Conservation (phyloP, 2,329 filamentous ascomycete species). For the Periconia digitata region DNA sequence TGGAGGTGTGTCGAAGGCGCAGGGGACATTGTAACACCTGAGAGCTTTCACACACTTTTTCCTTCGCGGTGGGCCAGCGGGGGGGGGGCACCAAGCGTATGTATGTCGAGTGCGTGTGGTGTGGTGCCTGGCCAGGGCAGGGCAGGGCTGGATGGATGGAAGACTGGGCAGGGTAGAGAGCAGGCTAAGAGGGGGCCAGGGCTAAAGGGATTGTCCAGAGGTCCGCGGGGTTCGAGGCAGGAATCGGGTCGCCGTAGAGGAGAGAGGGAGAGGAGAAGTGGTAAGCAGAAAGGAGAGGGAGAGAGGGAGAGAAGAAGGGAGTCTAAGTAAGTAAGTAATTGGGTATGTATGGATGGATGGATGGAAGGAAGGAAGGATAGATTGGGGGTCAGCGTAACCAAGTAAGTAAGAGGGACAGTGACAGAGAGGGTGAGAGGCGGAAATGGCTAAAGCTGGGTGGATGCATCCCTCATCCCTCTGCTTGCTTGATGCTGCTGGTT, state of each 20-base stretch:
- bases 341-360: too few relatives aligned
- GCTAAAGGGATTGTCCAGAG: neutral
- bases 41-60: conserved; percentile 18
- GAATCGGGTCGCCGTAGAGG: neutral
- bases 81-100: conserved; percentile 15
- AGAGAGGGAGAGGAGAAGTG: neutral
- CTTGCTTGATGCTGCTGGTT: too few relatives aligned
- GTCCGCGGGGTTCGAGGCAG: neutral
- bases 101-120: conserved; percentile 17
- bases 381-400: too few relatives aligned
- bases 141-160: neutral
- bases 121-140: conserved; percentile 8
- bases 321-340: neutral
- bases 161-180: conserved; percentile 2
- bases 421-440: too few relatives aligned
- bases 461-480: too few relatives aligned
- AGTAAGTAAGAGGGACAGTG: too few relatives aligned
- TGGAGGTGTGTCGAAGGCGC: conserved; percentile 15
- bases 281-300: neutral
- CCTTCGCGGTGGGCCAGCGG: conserved; percentile 11
- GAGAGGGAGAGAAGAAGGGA: neutral
- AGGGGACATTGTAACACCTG: conserved; percentile 32
- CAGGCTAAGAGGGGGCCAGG: neutral
- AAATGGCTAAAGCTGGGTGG: too few relatives aligned
- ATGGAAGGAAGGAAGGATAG: too few relatives aligned